Evolutionary conservation across 768 basidiomycete species (phyloP), one percentile per base, ranked within the genome.

Genomic region (Exsudoporus frostii): DNA sequence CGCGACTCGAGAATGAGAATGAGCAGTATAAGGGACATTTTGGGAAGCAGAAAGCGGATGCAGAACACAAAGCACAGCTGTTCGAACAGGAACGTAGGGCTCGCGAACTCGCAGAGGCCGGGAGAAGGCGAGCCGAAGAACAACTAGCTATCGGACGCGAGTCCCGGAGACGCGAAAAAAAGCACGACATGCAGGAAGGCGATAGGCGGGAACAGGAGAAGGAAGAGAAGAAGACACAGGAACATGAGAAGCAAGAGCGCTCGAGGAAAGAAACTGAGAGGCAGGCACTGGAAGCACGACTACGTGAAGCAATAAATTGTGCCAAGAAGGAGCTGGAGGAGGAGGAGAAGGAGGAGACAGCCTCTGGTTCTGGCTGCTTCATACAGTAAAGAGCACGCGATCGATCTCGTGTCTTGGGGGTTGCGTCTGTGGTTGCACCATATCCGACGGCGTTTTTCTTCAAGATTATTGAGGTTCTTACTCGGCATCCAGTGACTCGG

Each of bases 1-100:
- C 53, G 45, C 55, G 62, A 41, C 71, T 70, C 7, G 60, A 65
- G 40, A 53, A 36, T 2, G 69, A 67, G 43, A 69, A 69, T 38
- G 39, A 56, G 45, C 66, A 48, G 9, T 61, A 62, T n/a, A 47
- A 52, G 32, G 55, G 51, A 33, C 52, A 54, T 25, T 55, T 50
- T 34, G 58, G 25, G 53, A 63, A 37, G 48, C 67, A 66, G 7
- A 59, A 56, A 34, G 50, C 55, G 40, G 61, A 59, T 27, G 61
- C 52, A 13, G 61, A 66, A 29, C 51, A 57, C 13, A 59, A 36
- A 2, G 50, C 49, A 30, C 58, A 53, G 7, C 30, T 62, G 34
- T 45, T 64, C 29, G 65, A 67, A 42, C 54, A 59, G 48, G 70
- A 71, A 48, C 65, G 61, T 11, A 57, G 29, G 22, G 57, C 60